Conservation (phyloP, 192 early-diverging fungal species). For the Coemansia sp. region DNA sequence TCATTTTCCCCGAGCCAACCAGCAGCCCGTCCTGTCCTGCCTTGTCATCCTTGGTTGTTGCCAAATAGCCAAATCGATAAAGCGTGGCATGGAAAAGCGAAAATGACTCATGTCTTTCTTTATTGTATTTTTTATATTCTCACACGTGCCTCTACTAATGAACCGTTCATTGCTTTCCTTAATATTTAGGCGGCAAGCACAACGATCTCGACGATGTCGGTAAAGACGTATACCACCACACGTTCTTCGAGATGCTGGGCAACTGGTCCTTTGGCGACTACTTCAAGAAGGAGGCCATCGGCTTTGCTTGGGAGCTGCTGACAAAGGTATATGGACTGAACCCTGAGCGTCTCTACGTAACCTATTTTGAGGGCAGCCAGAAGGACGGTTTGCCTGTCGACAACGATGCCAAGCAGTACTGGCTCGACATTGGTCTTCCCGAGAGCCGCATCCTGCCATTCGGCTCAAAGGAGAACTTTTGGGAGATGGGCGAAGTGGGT, state of each 20-base stretch:
- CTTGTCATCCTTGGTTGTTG: too few relatives aligned
- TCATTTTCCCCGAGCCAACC: neutral
- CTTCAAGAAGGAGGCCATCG: conserved; percentile 96
- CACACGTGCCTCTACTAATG: neutral
- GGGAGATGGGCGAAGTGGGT: conserved; percentile 98
- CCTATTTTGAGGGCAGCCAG: conserved; percentile 94
- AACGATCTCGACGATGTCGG: conserved; percentile 99
- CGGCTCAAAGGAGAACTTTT: conserved; percentile 95
- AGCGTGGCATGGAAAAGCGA: too few relatives aligned
- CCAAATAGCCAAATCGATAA: too few relatives aligned
- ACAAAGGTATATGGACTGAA: conserved; percentile 81
- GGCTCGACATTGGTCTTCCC: conserved; percentile 85
- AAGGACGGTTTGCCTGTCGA: conserved; percentile 79
- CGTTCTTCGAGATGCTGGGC: conserved; percentile 99
- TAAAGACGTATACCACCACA: conserved; percentile 98
- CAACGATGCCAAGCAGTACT: conserved; percentile 86
- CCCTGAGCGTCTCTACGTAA: conserved; percentile 89
- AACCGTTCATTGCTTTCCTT: neutral
- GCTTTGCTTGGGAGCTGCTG: conserved; percentile 89
- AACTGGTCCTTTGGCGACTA: conserved; percentile 99
- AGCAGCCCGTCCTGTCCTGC: neutral
- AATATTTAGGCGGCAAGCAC: conserved; percentile 83
- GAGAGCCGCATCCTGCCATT: conserved; percentile 84
- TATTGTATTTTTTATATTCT: neutral
- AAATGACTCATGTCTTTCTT: too few relatives aligned